phyloP scores from a whole-genome alignment of 345 rosid species.

The Sonneratia alba region DNA sequence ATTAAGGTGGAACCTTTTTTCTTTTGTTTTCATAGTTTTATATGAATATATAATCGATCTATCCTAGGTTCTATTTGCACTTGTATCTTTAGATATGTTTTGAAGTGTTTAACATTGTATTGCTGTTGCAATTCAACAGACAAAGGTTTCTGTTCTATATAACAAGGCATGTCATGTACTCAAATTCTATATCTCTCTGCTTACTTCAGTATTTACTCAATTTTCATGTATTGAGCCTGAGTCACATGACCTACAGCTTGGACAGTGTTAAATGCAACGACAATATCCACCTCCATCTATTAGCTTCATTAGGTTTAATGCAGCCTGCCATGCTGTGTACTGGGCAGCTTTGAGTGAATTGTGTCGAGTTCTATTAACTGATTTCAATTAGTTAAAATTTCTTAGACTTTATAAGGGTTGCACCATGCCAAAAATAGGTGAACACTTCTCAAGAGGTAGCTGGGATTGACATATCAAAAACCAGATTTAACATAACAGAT shows the following conservation, averaged over 20 bases:
- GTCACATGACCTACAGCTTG: background rate
- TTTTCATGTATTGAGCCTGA: background rate
- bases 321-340: too few relatives aligned
- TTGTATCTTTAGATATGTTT: background rate
- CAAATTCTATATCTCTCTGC: background rate
- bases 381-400: too few relatives aligned
- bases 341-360: too few relatives aligned
- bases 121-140: background rate
- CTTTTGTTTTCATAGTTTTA: background rate
- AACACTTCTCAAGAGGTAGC: too few relatives aligned
- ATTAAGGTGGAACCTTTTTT: background rate
- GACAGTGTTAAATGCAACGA: background rate
- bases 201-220: background rate
- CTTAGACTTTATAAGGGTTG: too few relatives aligned
- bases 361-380: too few relatives aligned
- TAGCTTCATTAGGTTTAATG: too few relatives aligned
- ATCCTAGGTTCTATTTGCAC: background rate
- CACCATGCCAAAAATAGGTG: too few relatives aligned
- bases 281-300: background rate
- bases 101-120: background rate
- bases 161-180: background rate
- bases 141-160: background rate
- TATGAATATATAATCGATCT: background rate
- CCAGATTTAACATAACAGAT: background rate
- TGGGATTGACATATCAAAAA: background rate